Evolutionary conservation across 352 stramenopile genomes (phyloP), one percentile per base, ranked within the genome.

Genomic region (Pythium coloratum): DNA sequence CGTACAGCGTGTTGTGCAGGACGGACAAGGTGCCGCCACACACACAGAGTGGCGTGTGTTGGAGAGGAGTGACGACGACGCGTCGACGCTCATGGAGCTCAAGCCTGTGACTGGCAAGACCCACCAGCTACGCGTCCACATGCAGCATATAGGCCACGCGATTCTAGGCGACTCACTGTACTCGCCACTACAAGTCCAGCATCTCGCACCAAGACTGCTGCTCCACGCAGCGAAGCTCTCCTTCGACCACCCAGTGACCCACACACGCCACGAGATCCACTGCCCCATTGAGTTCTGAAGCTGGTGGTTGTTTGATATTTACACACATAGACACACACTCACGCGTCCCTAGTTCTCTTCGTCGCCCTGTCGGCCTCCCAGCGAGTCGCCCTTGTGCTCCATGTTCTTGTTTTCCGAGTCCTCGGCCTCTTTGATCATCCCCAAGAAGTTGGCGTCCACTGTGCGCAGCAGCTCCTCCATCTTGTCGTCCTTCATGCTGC

Each of bases 341-440:
- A 28, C 16, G 16, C 6, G 2, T 28, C 14, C 44, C 24, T 18
- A 72, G 32, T 62, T 80, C 47, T 77, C 70, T 28, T 80, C 73
- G 47, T 76, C 72, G 7, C 69, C 70, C 3, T 61, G 59, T 30
- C 73, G 59, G 14, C 74, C 74, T 40, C 77, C 71, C 8, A 84
- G 60, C 2, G 66, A 63, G 24, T 84, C 76, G 36, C 75, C 69
- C 69, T 90, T 92, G 77, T 92, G 84, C 60, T 94, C 86, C 86
- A 92, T 92, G 74, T 91, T 92, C 58, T 92, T 93, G 70, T 92
- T 94, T 62, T 94, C 86, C 63, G 83, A 93, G 69, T 98, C 94
- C 69, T 98, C 94, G 33, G 91, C 91, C 56, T 98, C 94, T 71
- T 98, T 98, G 80, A 98, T 98, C 92, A 98, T 98, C 26, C 89